phyloP scores from a whole-genome alignment of 169 alveolate genomes.

The Plasmodium fragile region DNA sequence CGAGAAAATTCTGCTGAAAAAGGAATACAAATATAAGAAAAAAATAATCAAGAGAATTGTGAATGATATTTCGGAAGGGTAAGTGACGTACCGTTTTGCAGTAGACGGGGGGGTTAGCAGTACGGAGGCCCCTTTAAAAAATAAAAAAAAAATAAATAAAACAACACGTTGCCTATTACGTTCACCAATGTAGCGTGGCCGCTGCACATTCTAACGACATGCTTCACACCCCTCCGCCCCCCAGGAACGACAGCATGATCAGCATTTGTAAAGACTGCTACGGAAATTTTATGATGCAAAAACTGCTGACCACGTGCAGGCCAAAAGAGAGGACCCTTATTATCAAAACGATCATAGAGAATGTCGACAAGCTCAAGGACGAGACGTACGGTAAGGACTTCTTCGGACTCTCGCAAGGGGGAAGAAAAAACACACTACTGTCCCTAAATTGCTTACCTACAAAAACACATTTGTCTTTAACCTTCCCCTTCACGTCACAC shows the following conservation, averaged over 20 bases:
- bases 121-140: no score
- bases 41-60: slow-evolving; percentile 63
- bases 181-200: background rate
- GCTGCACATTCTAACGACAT: background rate
- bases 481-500: background rate
- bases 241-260: slow-evolving; percentile 60
- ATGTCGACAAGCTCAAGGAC: slow-evolving; percentile 43
- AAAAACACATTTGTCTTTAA: background rate
- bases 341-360: slow-evolving; percentile 28
- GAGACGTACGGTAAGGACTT: slow-evolving; percentile 52
- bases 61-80: slow-evolving; percentile 53
- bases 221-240: background rate
- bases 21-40: slow-evolving; percentile 60
- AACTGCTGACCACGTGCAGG: slow-evolving; percentile 44
- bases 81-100: background rate
- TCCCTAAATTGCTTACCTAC: background rate
- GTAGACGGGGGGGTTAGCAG: background rate
- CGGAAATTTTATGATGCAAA: slow-evolving; percentile 75
- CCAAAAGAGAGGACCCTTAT: slow-evolving; percentile 35
- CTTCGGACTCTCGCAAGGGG: background rate
- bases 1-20: slow-evolving; percentile 60
- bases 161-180: background rate
- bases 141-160: no score
- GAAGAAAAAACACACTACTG: background rate
- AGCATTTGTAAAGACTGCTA: slow-evolving; percentile 71